Evolutionary conservation across 768 basidiomycete genomes (phyloP), one percentile per base, ranked within the genome.

Genomic region (Lentinula edodes): DNA sequence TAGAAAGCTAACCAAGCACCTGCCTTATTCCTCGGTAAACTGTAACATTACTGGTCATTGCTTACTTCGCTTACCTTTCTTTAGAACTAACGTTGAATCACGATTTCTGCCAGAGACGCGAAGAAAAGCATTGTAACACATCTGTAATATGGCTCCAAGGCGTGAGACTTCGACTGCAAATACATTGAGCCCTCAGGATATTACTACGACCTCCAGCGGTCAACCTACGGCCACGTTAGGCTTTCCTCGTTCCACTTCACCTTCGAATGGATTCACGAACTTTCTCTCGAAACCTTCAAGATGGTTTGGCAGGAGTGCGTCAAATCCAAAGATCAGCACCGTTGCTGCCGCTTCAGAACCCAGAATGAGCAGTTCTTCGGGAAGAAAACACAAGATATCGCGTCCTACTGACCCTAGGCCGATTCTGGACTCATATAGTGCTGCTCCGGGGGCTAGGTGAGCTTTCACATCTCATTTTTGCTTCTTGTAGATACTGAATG

Each of bases 321-420:
- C 87, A 1, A 76, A 79, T 8, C 79, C 84, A 48, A 81, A 81
- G 69, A 65, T 77, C 39, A 64, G 78, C 23, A 36, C 50, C 8
- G 10, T 34, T 41, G 64, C 77, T 63, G 54, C 72, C 45, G 59
- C 75, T 23, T 58, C 73, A 41, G 83, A 86, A 60, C 80, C 84
- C 1, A 74, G 85, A 61, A 65, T 80, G 0, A 86, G 82, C 63
- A 70, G 72, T 58, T 74, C 74, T 20, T 64, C 65, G 34, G 72
- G 70, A 6, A 70, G 88, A 63, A 90, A 88, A 64, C 88, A 84
- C 58, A 92, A 91, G 78, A 93, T 93, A 41, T 93, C 91, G 36
- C 85, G 87, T 51, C 91, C 91, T 1, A 91, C 90, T 5, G 91
- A 93, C 67, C 91, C 90, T 8, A 76, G 91, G 20, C 91, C 90